A percentile compares a stretch with the other conserved stretches of the same genome.
Evolutionary conservation across 2,329 filamentous ascomycete genomes (phyloP).

Genomic region (Venturia pyrina): DNA sequence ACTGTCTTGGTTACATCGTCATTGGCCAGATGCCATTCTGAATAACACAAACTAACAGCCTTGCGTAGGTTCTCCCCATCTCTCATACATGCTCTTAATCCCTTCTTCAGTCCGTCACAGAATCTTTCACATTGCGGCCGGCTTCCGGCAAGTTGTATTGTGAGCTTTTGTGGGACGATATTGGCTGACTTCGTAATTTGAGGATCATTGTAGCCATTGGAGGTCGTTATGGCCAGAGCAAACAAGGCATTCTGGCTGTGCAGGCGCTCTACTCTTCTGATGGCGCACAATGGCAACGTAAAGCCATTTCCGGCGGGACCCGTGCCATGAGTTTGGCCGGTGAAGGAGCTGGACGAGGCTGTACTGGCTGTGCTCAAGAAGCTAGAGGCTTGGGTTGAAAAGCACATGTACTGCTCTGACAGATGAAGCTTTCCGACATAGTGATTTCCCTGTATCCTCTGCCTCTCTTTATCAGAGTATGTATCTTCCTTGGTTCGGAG

Average conservation of each 20-base stretch:
- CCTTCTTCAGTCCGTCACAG: slow-evolving; percentile 90
- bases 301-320: slow-evolving; percentile 94
- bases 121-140: slow-evolving; percentile 87
- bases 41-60: slow-evolving; percentile 80
- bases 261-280: slow-evolving; percentile 81
- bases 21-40: slow-evolving; percentile 48
- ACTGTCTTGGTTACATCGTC: slow-evolving; percentile 27
- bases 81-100: slow-evolving; percentile 74
- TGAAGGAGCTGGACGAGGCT: slow-evolving; percentile 72
- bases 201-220: slow-evolving; percentile 52
- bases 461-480: slow-evolving; percentile 56
- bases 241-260: slow-evolving; percentile 91
- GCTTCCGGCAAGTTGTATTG: slow-evolving; percentile 81
- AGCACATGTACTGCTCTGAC: slow-evolving; percentile 91
- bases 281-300: slow-evolving; percentile 82
- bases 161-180: slow-evolving; percentile 73
- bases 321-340: slow-evolving; percentile 83
- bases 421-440: slow-evolving; percentile 90
- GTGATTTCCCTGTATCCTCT: slow-evolving; percentile 62
- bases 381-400: slow-evolving; percentile 85
- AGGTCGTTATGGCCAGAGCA: slow-evolving; percentile 86
- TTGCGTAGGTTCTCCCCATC: slow-evolving; percentile 76
- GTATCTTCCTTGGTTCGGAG: slow-evolving; percentile 22
- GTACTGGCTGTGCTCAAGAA: slow-evolving; percentile 73
- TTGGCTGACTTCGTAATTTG: slow-evolving; percentile 35